These are phyloP conservation scores for Geosmithia morbida DNA, from an alignment of 2,329 filamentous ascomycete species.

Conservation along the genomic window DNA sequence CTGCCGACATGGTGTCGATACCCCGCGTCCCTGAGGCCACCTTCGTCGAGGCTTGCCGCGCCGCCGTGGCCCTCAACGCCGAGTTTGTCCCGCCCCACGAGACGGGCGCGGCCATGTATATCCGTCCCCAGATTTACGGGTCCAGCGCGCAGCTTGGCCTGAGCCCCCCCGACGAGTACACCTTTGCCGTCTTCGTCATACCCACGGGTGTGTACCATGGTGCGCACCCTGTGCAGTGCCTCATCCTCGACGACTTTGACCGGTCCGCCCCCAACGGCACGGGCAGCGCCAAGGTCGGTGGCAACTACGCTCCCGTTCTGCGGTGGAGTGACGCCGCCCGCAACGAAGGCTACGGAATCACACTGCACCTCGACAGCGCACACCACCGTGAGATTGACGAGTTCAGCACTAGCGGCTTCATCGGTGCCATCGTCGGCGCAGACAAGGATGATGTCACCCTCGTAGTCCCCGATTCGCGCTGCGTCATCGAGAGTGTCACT, in stretches of 20 bases:
- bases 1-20: constrained; percentile 69
- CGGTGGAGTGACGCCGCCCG: constrained; percentile 74
- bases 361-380: constrained; percentile 79
- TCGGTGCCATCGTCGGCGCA: constrained; percentile 51
- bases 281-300: constrained; percentile 84
- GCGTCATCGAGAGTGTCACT: constrained; percentile 78
- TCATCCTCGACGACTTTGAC: constrained; percentile 89
- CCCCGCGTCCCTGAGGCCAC: constrained; percentile 63
- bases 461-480: constrained; percentile 71
- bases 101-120: constrained; percentile 83
- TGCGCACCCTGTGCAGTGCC: constrained; percentile 67
- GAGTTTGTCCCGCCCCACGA: constrained; percentile 81
- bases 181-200: constrained; percentile 77
- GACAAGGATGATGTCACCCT: constrained; percentile 50
- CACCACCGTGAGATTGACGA: constrained; percentile 80
- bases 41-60: constrained; percentile 62
- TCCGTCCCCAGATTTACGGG: constrained; percentile 80
- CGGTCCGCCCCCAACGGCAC: constrained; percentile 84
- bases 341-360: constrained; percentile 77
- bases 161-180: constrained; percentile 81
- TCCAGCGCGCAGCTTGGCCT: constrained; percentile 77
- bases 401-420: constrained; percentile 89
- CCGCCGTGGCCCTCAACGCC: constrained; percentile 79
- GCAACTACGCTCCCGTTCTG: constrained; percentile 89
- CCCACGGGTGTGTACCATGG: constrained; percentile 94